Conservation (phyloP, 495 filamentous ascomycete genomes). For the Talaromyces trachyspermus region DNA sequence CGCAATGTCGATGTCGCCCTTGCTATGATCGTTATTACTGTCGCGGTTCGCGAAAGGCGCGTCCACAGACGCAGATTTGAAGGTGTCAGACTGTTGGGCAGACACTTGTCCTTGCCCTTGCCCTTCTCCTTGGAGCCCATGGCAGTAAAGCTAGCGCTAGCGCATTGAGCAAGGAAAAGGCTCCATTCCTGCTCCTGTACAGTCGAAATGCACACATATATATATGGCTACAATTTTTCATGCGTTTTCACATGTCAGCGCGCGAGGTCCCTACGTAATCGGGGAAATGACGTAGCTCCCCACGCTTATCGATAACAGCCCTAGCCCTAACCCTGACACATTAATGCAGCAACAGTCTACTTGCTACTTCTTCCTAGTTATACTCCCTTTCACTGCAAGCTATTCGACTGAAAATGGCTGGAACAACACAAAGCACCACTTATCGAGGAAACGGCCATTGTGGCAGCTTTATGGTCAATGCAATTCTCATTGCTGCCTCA, state of each 20-base stretch:
- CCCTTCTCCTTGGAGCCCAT: no score
- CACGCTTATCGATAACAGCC: neutral
- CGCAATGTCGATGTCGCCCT: neutral
- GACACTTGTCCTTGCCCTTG: neutral
- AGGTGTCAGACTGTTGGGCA: neutral
- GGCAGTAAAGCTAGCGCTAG: no score
- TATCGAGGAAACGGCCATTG: no score
- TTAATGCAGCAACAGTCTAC: no score
- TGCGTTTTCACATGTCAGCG: neutral
- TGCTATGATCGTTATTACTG: no score
- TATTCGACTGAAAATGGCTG: no score
- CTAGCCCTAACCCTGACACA: no score
- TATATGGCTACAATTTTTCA: neutral
- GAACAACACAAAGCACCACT: no score
- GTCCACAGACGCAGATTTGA: neutral
- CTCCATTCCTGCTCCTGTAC: neutral
- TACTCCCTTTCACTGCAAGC: no score
- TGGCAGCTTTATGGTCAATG: no score
- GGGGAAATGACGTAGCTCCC: neutral
- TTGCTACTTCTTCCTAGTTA: no score
- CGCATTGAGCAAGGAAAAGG: neutral
- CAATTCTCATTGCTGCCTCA: no score
- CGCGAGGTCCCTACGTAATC: neutral
- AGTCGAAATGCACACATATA: neutral
- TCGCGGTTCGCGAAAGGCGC: neutral